These are phyloP conservation scores for Phytophthora sp. DNA, from an alignment of 352 stramenopile species.

Conservation along the genomic window DNA sequence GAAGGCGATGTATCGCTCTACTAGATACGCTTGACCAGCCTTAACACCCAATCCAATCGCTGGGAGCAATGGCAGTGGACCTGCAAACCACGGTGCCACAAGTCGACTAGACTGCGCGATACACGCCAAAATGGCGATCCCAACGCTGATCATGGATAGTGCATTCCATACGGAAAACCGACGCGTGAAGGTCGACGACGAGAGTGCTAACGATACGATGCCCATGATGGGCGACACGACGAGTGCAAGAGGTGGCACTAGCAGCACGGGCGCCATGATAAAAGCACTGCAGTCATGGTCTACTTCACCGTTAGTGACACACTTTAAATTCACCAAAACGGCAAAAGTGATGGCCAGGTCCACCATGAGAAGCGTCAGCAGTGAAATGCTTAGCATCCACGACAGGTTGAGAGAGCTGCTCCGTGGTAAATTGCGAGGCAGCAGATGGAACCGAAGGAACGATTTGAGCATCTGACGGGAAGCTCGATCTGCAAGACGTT, in stretches of 20 bases:
- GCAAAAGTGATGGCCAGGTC: slow-evolving; percentile 83
- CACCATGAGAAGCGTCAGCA: slow-evolving; percentile 73
- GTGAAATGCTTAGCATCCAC: slow-evolving; percentile 74
- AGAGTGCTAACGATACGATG: slow-evolving; percentile 75
- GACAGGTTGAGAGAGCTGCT: slow-evolving; percentile 59
- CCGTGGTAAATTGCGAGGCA: slow-evolving; percentile 63
- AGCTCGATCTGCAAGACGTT: slow-evolving; percentile 56
- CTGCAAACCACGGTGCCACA: slow-evolving; percentile 83
- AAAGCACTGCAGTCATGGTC: slow-evolving; percentile 72
- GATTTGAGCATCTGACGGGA: slow-evolving; percentile 45
- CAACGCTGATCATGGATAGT: slow-evolving; percentile 79
- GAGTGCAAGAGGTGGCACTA: slow-evolving; percentile 72
- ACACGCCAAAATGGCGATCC: slow-evolving; percentile 69
- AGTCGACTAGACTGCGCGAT: slow-evolving; percentile 69
- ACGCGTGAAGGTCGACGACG: slow-evolving; percentile 71
- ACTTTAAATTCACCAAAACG: slow-evolving; percentile 83
- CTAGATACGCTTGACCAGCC: slow-evolving; percentile 64
- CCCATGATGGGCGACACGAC: slow-evolving; percentile 77
- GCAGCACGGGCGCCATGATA: slow-evolving; percentile 75
- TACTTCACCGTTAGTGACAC: slow-evolving; percentile 74
- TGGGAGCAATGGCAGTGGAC: slow-evolving; percentile 71
- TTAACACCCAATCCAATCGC: slow-evolving; percentile 72
- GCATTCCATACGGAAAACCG: slow-evolving; percentile 83
- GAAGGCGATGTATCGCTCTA: slow-evolving; percentile 82
- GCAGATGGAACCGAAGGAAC: slow-evolving; percentile 54